Evolutionary conservation across 2,329 filamentous ascomycete genomes (phyloP).

Genomic region (Exophiala lecanii-corni): DNA sequence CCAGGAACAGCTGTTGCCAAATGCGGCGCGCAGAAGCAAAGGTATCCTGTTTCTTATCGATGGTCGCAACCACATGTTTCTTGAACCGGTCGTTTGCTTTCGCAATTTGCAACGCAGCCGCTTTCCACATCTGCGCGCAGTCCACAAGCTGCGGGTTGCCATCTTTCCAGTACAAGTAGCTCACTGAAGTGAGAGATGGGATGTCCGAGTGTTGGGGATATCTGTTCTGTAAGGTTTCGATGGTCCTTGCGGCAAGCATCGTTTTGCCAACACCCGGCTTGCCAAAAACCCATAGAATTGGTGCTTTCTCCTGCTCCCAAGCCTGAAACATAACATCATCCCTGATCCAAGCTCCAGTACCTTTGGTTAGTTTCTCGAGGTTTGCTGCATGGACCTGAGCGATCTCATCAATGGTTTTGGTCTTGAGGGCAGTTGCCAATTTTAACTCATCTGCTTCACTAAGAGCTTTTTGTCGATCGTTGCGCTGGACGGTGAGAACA

Average conservation of each 20-base stretch:
- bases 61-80: constrained; percentile 6
- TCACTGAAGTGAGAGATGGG: constrained; percentile 4
- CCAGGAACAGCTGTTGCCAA: too few species aligned
- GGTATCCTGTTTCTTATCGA: constrained; percentile 7
- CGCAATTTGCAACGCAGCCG: constrained; percentile 8
- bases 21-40: too few species aligned
- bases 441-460: too few species aligned
- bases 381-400: too few species aligned
- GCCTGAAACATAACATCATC: constrained; percentile 12
- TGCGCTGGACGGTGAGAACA: too few species aligned
- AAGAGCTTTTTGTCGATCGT: too few species aligned
- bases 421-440: constrained; percentile 7
- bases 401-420: too few species aligned
- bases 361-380: constrained; percentile 11
- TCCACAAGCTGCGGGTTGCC: constrained; percentile 3
- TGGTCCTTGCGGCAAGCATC: constrained; percentile 9
- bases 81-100: constrained; percentile 12
- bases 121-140: constrained; percentile 2
- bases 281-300: constrained; percentile 11
- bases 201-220: constrained; percentile 9
- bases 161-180: constrained; percentile 9
- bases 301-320: constrained; percentile 11
- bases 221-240: constrained; percentile 10
- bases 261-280: constrained; percentile 13
- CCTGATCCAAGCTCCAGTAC: constrained; percentile 10